These are phyloP conservation scores for Fusarium dlaminii DNA, from an alignment of 2,329 filamentous ascomycete species.

Conservation along the genomic window DNA sequence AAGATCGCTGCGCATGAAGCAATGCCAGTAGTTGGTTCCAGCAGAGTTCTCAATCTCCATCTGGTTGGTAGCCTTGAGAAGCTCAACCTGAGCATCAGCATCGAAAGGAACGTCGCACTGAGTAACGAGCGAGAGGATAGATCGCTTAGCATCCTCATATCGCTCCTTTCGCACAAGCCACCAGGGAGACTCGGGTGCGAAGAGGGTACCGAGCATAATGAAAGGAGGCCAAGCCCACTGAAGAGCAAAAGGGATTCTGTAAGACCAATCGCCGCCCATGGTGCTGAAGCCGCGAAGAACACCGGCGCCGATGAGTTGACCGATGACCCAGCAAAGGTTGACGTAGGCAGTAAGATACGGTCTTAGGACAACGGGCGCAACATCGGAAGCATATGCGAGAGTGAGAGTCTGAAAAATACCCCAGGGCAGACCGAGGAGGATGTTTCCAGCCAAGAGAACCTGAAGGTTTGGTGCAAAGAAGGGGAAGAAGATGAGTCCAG, in stretches of 20 bases:
- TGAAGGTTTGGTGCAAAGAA: conserved; percentile 56
- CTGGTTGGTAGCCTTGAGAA: conserved; percentile 16
- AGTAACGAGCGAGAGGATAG: conserved; percentile 33
- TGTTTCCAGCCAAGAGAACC: conserved; percentile 54
- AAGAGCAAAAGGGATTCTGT: conserved; percentile 58
- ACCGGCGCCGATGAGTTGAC: conserved; percentile 55
- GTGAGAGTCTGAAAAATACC: conserved; percentile 58
- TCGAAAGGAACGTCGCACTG: conserved; percentile 11
- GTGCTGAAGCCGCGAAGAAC: conserved; percentile 53
- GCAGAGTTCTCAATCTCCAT: conserved; percentile 25
- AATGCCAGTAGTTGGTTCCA: conserved; percentile 23
- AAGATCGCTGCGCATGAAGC: conserved; percentile 20
- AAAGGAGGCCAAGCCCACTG: conserved; percentile 58
- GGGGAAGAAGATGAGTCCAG: conserved; percentile 57
- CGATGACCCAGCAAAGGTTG: conserved; percentile 61
- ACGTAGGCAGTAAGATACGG: conserved; percentile 59
- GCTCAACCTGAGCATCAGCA: conserved; percentile 61
- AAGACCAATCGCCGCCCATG: conserved; percentile 55
- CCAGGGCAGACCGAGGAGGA: conserved; percentile 59
- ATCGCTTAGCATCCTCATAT: conserved; percentile 49
- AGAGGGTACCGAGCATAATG: conserved; percentile 55
- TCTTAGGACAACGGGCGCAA: conserved; percentile 54
- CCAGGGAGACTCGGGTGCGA: conserved; percentile 62
- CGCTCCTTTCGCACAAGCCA: conserved; percentile 56
- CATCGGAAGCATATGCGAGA: conserved; percentile 59